These are phyloP conservation scores for Thelonectria discophora DNA, from an alignment of 2,329 filamentous ascomycete genomes.

Conservation along the genomic window DNA sequence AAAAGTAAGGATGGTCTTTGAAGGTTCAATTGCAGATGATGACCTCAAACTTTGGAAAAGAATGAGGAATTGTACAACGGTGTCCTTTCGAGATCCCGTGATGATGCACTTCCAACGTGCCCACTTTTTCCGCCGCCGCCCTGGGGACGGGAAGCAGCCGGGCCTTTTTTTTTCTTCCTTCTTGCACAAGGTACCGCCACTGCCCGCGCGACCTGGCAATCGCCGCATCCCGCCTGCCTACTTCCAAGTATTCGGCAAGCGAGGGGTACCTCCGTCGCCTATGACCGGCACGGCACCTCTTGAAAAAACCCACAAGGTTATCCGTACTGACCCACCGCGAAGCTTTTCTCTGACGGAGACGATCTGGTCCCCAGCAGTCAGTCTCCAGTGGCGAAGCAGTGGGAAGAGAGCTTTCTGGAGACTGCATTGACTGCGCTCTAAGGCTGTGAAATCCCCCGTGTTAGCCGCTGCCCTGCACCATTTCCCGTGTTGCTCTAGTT, in stretches of 20 bases:
- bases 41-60: constrained; percentile 39
- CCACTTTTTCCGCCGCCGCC: constrained; percentile 40
- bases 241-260: background rate
- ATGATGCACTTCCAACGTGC: constrained; percentile 39
- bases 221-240: background rate
- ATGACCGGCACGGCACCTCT: too few species aligned
- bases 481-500: background rate
- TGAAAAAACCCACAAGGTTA: background rate
- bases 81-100: constrained; percentile 52
- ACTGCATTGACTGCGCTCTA: too few species aligned
- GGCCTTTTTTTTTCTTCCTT: background rate
- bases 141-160: constrained; percentile 10
- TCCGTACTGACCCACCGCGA: constrained; percentile 4
- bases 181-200: constrained; percentile 11
- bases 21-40: constrained; percentile 42
- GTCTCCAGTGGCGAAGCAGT: constrained; percentile 12
- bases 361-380: background rate
- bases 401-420: too few species aligned
- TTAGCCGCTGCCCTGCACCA: background rate
- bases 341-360: constrained; percentile 16
- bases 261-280: background rate
- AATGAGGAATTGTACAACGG: constrained; percentile 45
- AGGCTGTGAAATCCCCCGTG: background rate
- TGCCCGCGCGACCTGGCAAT: constrained; percentile 1
- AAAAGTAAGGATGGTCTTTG: constrained; percentile 39